Percentiles rank a stretch among this genome's conserved stretches.
Evolutionary conservation across 164 flowering plant species (phyloP).

Genomic region (Vitis rupestris): DNA sequence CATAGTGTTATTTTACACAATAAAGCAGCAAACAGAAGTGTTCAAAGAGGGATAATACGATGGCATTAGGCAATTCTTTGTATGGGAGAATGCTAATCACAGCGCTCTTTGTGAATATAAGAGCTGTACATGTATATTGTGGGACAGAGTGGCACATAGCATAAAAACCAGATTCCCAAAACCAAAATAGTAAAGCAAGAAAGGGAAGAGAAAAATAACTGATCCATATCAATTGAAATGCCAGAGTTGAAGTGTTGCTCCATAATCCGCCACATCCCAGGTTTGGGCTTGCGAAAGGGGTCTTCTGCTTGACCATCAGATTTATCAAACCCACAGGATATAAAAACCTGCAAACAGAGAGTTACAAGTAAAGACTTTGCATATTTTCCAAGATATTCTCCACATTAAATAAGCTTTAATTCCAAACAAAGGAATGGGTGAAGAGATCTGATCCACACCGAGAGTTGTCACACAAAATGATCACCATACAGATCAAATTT

Average conservation of each 20-base stretch:
- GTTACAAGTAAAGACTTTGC: background rate
- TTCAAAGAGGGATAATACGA: background rate
- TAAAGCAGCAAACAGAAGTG: background rate
- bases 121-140: no score
- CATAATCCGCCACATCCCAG: slow-evolving; percentile 96
- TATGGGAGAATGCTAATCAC: no score
- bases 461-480: no score
- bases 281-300: slow-evolving; percentile 77
- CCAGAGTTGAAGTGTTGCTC: slow-evolving; percentile 86
- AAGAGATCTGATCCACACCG: no score
- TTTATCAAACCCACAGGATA: slow-evolving; percentile 76
- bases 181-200: slow-evolving; percentile 2
- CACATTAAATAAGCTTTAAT: background rate
- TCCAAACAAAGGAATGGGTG: no score
- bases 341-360: slow-evolving; percentile 66
- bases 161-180: no score
- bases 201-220: slow-evolving; percentile 36
- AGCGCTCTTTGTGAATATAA: no score
- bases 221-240: slow-evolving; percentile 71
- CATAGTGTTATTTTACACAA: background rate
- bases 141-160: no score
- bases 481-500: no score
- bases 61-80: background rate
- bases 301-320: slow-evolving; percentile 49
- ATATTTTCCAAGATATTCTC: background rate